Evolutionary conservation across 1,139 yeast genomes (phyloP), one percentile per base, ranked within the genome.

Genomic region (Pichia sp.): DNA sequence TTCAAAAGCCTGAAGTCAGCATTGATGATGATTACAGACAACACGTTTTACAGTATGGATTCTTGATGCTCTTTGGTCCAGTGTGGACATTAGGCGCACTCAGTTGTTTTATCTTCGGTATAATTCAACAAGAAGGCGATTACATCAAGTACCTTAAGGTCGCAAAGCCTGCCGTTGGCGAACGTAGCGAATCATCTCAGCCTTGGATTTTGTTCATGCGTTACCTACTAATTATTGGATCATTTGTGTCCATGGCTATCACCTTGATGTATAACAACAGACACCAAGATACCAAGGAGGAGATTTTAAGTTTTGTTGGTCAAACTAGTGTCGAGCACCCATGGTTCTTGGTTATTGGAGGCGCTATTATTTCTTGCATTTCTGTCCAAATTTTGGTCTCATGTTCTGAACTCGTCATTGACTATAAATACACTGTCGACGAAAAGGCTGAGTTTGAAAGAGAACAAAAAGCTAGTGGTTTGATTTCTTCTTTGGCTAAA

Each of bases 61-160:
- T 77, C 58, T 64, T 88, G 40, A 70, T 77, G 29, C 61, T 91
- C 49, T 87, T 91, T 58, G 88, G 95, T 1, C 82, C 95, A 2
- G 85, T 86, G 16, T 93, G 96, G 95, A 81, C 97, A 1, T 59
- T 86, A 42, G 88, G 94, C 25, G 93, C 96, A 5, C 48, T 83
- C 5, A 67, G 81, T 22, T 75, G 80, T 13, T 55, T 84, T 23
- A 42, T 81, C 6, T 77, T 85, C 58, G 74, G 80, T 48, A 35
- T 68, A 6, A 40, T 72, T 32, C 70, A 70, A 32, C 63, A 63
- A 48, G 71, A 69, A 47, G 60, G 70, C 40, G 79, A 74, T 49
- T 58, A 58, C 36, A 51, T 67, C 45, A 74, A 71, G 46, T 56
- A 73, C 4, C 29, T 56, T 8, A 46, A 43, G 5, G 34, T 47